Evolutionary conservation across 192 early-diverging fungal species (phyloP), one percentile per base, ranked within the genome.

Genomic region (Backusella australiensis): DNA sequence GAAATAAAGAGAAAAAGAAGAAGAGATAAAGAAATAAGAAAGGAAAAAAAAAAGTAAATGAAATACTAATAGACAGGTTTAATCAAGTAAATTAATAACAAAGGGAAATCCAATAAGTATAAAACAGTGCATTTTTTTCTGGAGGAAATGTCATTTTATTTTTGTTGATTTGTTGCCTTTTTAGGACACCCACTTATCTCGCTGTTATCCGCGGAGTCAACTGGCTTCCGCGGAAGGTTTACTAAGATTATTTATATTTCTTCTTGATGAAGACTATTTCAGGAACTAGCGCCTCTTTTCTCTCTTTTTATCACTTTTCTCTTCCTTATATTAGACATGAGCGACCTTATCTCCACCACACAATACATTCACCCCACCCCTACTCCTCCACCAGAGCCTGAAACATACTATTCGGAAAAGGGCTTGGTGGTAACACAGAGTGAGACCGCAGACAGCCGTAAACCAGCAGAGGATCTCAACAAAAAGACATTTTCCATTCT

Each of bases 311-410:
- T 49, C 42, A 32, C 17, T 42, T 26, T 70, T 34, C 14, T 14
- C 15, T 41, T 7, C n/a, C 14, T 12, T 23, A 17, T 11, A 32
- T 14, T 5, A 34, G 15, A 35, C 38, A 29, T 26, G 35, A 69
- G 34, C 32, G 26, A 34, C 2, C n/a, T 44, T 17, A 44, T 44
- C 42, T 49, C 46, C 17, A 35, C 42, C 26, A 42, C 68, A 3
- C 29, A 39, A 15, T 44, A 67, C n/a, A 49, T 26, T 15, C 75
- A 71, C 15, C 34, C 67, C 17, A 77, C 75, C 19, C 75, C 66
- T 17, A 53, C 67, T 3, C 69, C 75, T 15, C 68, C 67, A 77
- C 67, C 67, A 66, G 63, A 49, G 15, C 65, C 65, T 19, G 34
- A 34, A 35, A 36, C 34, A 4, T 39, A 42, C 6, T 34, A 42